Conservation (phyloP, 345 rosid species). For the Hibiscus mutabilis region DNA sequence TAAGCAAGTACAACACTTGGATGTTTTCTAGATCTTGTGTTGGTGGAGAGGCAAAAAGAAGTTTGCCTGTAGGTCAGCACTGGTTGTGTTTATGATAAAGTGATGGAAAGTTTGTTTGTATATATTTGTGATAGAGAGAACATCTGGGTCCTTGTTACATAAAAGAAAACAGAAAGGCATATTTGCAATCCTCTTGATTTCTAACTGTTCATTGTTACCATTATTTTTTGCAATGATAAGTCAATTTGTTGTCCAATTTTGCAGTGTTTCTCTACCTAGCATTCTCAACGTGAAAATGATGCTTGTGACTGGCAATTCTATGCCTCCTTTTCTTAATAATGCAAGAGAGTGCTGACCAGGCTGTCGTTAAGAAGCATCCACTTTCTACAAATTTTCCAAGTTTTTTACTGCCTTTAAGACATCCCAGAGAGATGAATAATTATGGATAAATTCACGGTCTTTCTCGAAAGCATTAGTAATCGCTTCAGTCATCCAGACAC, state of each 20-base stretch:
- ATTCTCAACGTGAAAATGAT: neutral
- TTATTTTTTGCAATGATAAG: neutral
- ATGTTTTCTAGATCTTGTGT: constrained; percentile 3
- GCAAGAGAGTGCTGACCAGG: too few species aligned
- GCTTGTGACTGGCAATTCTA: neutral
- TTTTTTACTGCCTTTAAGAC: constrained; percentile 16
- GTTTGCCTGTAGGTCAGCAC: constrained; percentile 3
- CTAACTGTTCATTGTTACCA: neutral
- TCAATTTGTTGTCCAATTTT: neutral
- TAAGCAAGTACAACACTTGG: constrained; percentile 7
- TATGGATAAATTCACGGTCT: constrained; percentile 9
- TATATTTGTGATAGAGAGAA: constrained; percentile 12
- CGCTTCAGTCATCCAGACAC: too few species aligned
- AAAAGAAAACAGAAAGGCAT: neutral
- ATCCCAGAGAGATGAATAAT: constrained; percentile 39
- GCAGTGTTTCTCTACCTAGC: neutral
- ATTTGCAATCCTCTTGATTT: neutral
- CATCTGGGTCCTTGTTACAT: constrained; percentile 3
- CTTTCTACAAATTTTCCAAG: constrained; percentile 16
- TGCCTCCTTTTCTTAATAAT: neutral
- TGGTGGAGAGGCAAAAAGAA: constrained; percentile 4
- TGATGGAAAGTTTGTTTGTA: constrained; percentile 20
- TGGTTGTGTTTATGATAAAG: constrained; percentile 6
- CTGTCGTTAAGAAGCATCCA: constrained; percentile 21
- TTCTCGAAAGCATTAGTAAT: too few species aligned